These are phyloP conservation scores for Agastache rugosa DNA, from an alignment of 257 asterid species.

Conservation along the genomic window DNA sequence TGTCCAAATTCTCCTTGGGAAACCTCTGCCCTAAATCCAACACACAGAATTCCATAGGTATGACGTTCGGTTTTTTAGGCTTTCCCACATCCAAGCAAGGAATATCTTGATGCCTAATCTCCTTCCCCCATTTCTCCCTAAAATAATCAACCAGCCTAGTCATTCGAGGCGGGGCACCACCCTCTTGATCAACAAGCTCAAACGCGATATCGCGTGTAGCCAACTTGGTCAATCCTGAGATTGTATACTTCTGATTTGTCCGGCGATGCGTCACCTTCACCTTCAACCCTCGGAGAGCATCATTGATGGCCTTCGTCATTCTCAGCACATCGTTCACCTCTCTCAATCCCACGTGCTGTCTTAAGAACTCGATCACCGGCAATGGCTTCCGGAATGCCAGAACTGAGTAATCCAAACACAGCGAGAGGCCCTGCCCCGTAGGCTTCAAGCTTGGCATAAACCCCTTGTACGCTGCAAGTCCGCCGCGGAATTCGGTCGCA, in stretches of 20 bases:
- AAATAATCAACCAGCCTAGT: constrained; percentile 52
- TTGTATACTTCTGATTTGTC: constrained; percentile 56
- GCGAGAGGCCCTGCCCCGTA: constrained; percentile 57
- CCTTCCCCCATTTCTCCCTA: constrained; percentile 52
- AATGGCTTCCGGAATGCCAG: constrained; percentile 56
- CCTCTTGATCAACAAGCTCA: constrained; percentile 44
- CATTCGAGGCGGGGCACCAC: constrained; percentile 30
- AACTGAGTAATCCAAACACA: constrained; percentile 67
- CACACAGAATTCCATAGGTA: constrained; percentile 73
- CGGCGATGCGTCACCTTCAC: constrained; percentile 67
- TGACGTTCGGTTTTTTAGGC: constrained; percentile 38
- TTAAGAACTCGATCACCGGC: constrained; percentile 58
- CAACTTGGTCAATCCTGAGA: constrained; percentile 38
- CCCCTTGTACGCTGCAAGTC: constrained; percentile 65
- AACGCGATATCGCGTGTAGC: constrained; percentile 43
- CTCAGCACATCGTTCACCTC: constrained; percentile 38
- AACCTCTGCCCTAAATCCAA: constrained; percentile 72
- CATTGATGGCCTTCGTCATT: neutral
- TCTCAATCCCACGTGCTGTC: constrained; percentile 37
- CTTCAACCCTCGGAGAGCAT: constrained; percentile 62
- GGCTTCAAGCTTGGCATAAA: constrained; percentile 66
- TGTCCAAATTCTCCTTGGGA: constrained; percentile 57
- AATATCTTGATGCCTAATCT: constrained; percentile 43
- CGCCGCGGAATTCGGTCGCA: constrained; percentile 45
- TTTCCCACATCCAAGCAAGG: constrained; percentile 72